Percentiles rank a stretch among this genome's conserved stretches.
Evolutionary conservation across 768 basidiomycete species (phyloP).

Genomic region (Suillus discolor): DNA sequence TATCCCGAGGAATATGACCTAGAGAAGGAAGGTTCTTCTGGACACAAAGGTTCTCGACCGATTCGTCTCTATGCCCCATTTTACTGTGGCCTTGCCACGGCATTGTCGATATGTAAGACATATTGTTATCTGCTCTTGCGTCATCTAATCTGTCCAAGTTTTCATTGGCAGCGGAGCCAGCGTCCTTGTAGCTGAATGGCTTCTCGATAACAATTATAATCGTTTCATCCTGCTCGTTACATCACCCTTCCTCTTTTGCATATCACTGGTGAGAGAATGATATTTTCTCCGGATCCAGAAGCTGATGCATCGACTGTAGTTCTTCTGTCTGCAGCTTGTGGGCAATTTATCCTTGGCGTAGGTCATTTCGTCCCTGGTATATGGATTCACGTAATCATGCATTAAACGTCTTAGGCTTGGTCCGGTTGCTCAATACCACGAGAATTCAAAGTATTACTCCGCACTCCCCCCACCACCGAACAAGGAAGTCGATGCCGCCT

Average conservation of each 20-base stretch:
- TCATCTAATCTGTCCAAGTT: conserved; percentile 42
- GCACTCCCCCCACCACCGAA: conserved; percentile 63
- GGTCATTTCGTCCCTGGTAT: conserved; percentile 23
- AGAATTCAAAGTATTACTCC: conserved; percentile 85
- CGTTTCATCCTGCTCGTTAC: conserved; percentile 71
- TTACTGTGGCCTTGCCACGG: conserved; percentile 69
- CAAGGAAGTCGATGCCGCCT: conserved; percentile 57
- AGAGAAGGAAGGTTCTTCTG: conserved; percentile 53
- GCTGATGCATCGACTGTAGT: conserved; percentile 42
- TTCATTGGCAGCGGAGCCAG: conserved; percentile 67
- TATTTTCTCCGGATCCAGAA: not conserved
- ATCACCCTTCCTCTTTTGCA: conserved; percentile 72
- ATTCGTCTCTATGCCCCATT: conserved; percentile 71
- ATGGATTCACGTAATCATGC: not conserved
- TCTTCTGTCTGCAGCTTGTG: conserved; percentile 74
- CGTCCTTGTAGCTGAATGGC: conserved; percentile 65
- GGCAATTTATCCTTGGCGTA: conserved; percentile 65
- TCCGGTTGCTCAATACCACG: conserved; percentile 82
- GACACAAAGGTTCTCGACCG: conserved; percentile 38
- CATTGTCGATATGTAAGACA: conserved; percentile 60
- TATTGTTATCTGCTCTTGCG: not conserved
- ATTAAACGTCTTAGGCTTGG: conserved; percentile 52
- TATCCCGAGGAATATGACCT: conserved; percentile 36
- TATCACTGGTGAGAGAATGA: conserved; percentile 58
- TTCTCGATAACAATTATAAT: conserved; percentile 57